These are phyloP conservation scores for Capsicum pubescens DNA, from an alignment of 257 asterid genomes.

Conservation along the genomic window DNA sequence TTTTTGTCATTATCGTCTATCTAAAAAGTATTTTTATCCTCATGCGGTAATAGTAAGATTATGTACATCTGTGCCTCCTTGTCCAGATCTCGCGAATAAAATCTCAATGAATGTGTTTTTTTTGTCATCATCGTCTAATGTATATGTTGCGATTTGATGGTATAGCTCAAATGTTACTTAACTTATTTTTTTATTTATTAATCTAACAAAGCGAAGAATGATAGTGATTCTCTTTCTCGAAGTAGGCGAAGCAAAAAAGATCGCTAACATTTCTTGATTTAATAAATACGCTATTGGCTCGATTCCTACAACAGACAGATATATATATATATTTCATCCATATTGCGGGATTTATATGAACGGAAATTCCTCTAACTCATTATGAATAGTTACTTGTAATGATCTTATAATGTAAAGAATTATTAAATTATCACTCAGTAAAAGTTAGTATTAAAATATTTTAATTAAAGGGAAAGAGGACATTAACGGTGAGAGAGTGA, in stretches of 20 bases:
- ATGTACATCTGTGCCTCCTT: too few relatives aligned
- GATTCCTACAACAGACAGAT: too few relatives aligned
- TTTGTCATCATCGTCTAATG: background rate
- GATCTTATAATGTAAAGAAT: background rate
- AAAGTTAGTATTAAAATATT: background rate
- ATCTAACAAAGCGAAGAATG: too few relatives aligned
- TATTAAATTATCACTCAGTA: background rate
- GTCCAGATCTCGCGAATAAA: background rate
- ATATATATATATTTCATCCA: too few relatives aligned
- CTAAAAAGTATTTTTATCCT: background rate
- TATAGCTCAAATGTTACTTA: background rate
- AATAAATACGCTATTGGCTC: too few relatives aligned
- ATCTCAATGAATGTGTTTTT: background rate
- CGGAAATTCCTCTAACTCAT: too few relatives aligned
- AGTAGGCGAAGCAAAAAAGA: background rate
- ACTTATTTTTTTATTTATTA: too few relatives aligned
- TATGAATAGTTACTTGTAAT: too few relatives aligned
- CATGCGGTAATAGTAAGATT: background rate
- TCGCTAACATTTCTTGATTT: too few relatives aligned
- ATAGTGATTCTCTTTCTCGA: too few relatives aligned
- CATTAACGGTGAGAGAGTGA: background rate
- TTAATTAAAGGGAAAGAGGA: constrained; percentile 7
- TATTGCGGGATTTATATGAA: too few relatives aligned
- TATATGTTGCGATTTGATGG: background rate
- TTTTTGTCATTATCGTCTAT: background rate